Evolutionary conservation across 2,329 filamentous ascomycete genomes (phyloP).

Genomic region (Podosphaera xanthii): DNA sequence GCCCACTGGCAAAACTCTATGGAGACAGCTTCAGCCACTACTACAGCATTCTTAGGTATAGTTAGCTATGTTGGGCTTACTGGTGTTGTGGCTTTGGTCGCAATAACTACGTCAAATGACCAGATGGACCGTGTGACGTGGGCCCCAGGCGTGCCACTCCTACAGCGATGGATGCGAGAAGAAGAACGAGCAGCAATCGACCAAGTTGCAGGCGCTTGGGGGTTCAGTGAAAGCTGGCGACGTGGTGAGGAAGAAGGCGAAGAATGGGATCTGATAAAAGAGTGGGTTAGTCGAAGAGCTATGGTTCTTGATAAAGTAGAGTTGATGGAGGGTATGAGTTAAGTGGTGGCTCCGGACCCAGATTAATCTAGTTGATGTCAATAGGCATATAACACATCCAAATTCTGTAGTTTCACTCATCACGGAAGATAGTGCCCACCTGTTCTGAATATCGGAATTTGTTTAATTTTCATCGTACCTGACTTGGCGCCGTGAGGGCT

Average conservation of each 20-base stretch:
- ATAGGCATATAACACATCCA: too few species aligned
- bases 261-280: slow-evolving; percentile 69
- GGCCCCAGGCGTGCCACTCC: slow-evolving; percentile 58
- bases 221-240: slow-evolving; percentile 59
- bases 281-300: slow-evolving; percentile 60
- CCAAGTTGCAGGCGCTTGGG: slow-evolving; percentile 70
- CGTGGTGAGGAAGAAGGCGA: slow-evolving; percentile 76
- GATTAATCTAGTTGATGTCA: too few species aligned
- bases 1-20: slow-evolving; percentile 50
- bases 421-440: too few species aligned
- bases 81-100: slow-evolving; percentile 59
- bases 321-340: slow-evolving; percentile 83
- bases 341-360: slow-evolving; percentile 3
- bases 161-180: slow-evolving; percentile 67
- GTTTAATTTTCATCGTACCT: too few species aligned
- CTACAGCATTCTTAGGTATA: slow-evolving; percentile 57
- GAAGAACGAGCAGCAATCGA: slow-evolving; percentile 78
- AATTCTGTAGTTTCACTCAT: too few species aligned
- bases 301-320: slow-evolving; percentile 83
- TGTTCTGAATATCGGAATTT: too few species aligned
- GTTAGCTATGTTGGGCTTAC: slow-evolving; percentile 67
- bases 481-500: too few species aligned
- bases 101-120: slow-evolving; percentile 71
- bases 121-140: slow-evolving; percentile 90
- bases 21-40: slow-evolving; percentile 50